A percentile compares a stretch with the other conserved stretches of the same genome.
These are phyloP conservation scores for Alternaria brassicicola DNA, from an alignment of 2,329 filamentous ascomycete species.

Conservation along the genomic window DNA sequence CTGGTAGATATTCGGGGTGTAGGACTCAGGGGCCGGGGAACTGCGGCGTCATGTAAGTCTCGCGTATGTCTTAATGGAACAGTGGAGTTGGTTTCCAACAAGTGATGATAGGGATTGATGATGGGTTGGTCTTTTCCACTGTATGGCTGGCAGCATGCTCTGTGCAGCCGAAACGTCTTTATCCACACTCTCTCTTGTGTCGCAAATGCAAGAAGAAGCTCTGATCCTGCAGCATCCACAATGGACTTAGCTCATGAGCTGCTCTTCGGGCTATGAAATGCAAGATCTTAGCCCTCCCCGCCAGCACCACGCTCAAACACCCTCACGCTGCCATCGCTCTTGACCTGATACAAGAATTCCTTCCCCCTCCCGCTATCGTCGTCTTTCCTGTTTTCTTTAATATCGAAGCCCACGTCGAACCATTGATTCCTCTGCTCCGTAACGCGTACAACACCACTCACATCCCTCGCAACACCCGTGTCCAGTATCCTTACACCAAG, in stretches of 20 bases:
- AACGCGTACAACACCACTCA: constrained; percentile 84
- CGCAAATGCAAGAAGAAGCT: not conserved
- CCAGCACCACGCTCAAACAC: constrained; percentile 80
- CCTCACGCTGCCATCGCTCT: constrained; percentile 76
- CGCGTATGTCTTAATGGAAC: not conserved
- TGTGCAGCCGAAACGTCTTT: not conserved
- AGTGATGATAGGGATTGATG: not conserved
- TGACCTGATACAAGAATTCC: constrained; percentile 82
- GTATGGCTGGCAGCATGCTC: not conserved
- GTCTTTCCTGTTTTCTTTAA: constrained; percentile 30
- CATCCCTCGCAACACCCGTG: constrained; percentile 86
- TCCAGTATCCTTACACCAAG: constrained; percentile 78
- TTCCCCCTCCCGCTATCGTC: constrained; percentile 54
- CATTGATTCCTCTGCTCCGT: constrained; percentile 55
- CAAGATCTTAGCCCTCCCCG: constrained; percentile 13
- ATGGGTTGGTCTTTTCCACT: not conserved
- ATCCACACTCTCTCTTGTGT: not conserved
- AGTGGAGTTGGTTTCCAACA: not conserved
- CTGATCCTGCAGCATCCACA: not conserved
- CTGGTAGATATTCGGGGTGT: not conserved
- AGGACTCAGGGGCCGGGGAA: not conserved
- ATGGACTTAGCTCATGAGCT: not conserved
- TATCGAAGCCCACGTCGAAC: constrained; percentile 34
- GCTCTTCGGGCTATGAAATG: not conserved
- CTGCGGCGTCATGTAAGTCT: not conserved